Base-by-base conservation (phyloP, 805 yeast species). In the Ogataea thermomethanolica region DNA sequence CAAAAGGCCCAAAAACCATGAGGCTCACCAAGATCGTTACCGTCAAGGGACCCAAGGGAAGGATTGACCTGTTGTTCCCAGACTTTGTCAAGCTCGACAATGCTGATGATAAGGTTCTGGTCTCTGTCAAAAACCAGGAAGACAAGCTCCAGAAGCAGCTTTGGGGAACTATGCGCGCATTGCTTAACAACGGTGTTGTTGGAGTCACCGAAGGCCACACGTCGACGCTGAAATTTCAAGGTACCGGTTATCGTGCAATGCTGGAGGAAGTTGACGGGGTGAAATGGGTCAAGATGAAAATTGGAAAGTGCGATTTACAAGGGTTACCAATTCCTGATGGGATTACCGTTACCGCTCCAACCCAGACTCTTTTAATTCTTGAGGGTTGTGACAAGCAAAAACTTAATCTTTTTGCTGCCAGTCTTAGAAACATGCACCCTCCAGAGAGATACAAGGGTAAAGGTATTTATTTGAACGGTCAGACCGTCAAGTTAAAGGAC, bases 391-490 rank as follows among this genome's bases (percentile, higher is more conserved):
- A 91, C 64, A 85, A 87, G 64, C 96, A 90, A 63, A 81, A 82
- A 59, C 90, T 93, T 35, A 83, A 79, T 58, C 72, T 82, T 39
- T 88, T 86, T 65, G 99, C 98, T 13, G 96, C 95, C 11, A 78
- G 79, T 42, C 72, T 93, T 50, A 81, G 98, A 63, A 78, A 77
- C 54, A 79, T 79, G 71, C 87, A 86, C 61, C 95, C 95, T 46
- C 99, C 99, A 33, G 99, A 93, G 69, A 97, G 97, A 28, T 93
- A 93, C 65, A 93, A 93, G 69, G 99, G 99, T 61, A 95, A 95
- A 55, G 99, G 99, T 59, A 84, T 93, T 35, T 93, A 84, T 61
- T 83, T 93, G 36, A 85, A 90, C 64, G 84, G 80, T 57, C 98
- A 93, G 70, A 88, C 95, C 35, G 84, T 93, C 63, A 81, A 79